These are phyloP conservation scores for Ambrosia hybrid DNA, from an alignment of 140 eudicot genomes.

Conservation along the genomic window DNA sequence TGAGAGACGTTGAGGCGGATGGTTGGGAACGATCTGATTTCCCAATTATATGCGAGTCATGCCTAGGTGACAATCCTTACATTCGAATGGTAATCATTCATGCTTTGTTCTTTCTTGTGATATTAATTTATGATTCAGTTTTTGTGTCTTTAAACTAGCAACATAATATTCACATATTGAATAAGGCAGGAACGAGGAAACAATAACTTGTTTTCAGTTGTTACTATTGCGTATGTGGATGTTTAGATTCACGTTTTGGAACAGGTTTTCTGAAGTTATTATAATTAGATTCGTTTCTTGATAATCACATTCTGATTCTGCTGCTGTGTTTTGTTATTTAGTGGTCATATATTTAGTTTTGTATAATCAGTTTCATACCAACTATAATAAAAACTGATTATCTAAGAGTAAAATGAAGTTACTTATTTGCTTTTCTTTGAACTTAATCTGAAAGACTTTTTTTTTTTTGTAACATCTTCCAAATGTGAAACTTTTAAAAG, in stretches of 20 bases:
- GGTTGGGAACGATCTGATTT: slow-evolving; percentile 91
- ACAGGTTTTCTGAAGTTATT: background rate
- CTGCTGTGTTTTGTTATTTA: background rate
- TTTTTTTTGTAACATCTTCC: too few species aligned
- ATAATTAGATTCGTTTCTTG: background rate
- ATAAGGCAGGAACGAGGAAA: background rate
- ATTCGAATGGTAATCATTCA: slow-evolving; percentile 63
- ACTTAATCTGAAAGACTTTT: background rate
- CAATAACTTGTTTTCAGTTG: background rate
- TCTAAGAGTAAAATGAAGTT: background rate
- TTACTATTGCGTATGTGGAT: background rate
- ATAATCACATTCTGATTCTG: background rate
- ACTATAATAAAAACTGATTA: background rate
- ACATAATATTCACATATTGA: background rate
- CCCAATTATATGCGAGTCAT: slow-evolving; percentile 81
- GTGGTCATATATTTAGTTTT: background rate
- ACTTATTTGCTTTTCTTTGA: background rate
- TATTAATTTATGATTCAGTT: background rate
- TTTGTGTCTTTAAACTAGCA: background rate
- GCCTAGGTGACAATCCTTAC: slow-evolving; percentile 92
- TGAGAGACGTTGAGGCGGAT: slow-evolving; percentile 81
- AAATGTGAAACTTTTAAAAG: background rate
- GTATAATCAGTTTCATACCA: background rate
- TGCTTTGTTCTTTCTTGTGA: background rate
- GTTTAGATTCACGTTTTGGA: background rate